Conservation (phyloP, 1,284 basidiomycete species). For the Fomitopsis betulina region DNA sequence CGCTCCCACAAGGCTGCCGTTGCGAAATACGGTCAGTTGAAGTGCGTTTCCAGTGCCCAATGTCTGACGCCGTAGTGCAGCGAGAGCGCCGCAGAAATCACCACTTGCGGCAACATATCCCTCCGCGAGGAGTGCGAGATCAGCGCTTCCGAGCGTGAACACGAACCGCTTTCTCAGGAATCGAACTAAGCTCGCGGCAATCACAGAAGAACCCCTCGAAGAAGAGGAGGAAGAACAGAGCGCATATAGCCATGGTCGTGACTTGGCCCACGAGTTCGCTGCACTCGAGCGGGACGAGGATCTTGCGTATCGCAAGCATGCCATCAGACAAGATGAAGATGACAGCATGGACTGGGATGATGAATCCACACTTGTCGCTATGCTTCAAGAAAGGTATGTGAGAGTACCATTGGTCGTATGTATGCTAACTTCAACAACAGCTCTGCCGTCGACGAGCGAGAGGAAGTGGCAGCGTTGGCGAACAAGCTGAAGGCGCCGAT, state of each 20-base stretch:
- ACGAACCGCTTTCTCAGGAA: slow-evolving; percentile 17
- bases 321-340: slow-evolving; percentile 20
- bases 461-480: slow-evolving; percentile 37
- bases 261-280: slow-evolving; percentile 14
- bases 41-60: not conserved
- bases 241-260: slow-evolving; percentile 7
- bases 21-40: slow-evolving; percentile 10
- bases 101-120: slow-evolving; percentile 12
- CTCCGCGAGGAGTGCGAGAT: slow-evolving; percentile 12
- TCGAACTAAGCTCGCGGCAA: slow-evolving; percentile 15
- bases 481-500: slow-evolving; percentile 47
- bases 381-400: slow-evolving; percentile 42
- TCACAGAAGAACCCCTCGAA: slow-evolving; percentile 17
- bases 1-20: slow-evolving; percentile 9
- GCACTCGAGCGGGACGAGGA: slow-evolving; percentile 12
- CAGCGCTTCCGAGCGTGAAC: slow-evolving; percentile 15
- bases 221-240: slow-evolving; percentile 10
- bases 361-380: slow-evolving; percentile 48
- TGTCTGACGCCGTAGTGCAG: not conserved
- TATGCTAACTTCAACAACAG: slow-evolving; percentile 1
- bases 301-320: slow-evolving; percentile 4
- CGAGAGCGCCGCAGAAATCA: slow-evolving; percentile 5
- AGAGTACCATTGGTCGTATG: slow-evolving; percentile 4
- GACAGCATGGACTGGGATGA: slow-evolving; percentile 49
- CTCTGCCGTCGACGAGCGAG: slow-evolving; percentile 23